Percentiles rank a stretch among this genome's conserved stretches.
These are phyloP conservation scores for Corchorus olitorius DNA, from an alignment of 345 rosid genomes.

Conservation along the genomic window DNA sequence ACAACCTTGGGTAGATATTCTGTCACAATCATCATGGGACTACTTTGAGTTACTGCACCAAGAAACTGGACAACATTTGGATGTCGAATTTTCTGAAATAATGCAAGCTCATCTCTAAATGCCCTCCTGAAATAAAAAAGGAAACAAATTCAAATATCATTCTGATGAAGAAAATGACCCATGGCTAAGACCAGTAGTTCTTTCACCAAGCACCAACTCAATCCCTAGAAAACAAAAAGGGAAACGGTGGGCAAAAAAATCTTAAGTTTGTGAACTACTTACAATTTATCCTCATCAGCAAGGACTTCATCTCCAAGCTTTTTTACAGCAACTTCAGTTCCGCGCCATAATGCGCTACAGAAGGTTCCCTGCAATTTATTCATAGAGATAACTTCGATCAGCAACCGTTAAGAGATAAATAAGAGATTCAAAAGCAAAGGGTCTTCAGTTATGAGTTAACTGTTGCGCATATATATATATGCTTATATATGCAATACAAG, in stretches of 20 bases:
- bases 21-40: constrained; percentile 98
- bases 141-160: constrained; percentile 5
- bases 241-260: neutral
- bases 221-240: neutral
- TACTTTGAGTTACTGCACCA: constrained; percentile 95
- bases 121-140: constrained; percentile 52
- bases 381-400: constrained; percentile 10
- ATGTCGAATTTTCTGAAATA: constrained; percentile 92
- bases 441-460: neutral
- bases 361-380: constrained; percentile 73
- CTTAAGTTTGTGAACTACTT: constrained; percentile 29
- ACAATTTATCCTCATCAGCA: constrained; percentile 85
- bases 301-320: constrained; percentile 75
- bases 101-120: constrained; percentile 88
- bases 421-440: neutral
- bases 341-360: constrained; percentile 82
- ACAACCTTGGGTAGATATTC: constrained; percentile 86
- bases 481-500: neutral
- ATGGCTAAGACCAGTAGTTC: neutral
- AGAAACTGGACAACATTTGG: constrained; percentile 96
- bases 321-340: constrained; percentile 92
- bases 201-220: neutral
- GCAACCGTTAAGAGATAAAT: neutral
- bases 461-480: too few species aligned
- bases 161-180: neutral